phyloP scores from a whole-genome alignment of 805 yeast genomes.

The Candida tibetensis region DNA sequence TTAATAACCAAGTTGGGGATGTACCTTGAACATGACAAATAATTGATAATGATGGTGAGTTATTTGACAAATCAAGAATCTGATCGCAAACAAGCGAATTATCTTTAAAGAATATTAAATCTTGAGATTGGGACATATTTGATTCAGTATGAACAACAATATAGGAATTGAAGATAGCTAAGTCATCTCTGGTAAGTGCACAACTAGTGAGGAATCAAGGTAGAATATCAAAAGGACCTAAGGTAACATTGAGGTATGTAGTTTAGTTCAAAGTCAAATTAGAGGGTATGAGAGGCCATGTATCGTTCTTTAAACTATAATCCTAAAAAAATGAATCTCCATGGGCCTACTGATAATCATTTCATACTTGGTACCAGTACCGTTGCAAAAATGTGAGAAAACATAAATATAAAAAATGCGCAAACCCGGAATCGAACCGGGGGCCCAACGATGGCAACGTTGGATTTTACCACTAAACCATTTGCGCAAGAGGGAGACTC shows the following conservation, averaged over 20 bases:
- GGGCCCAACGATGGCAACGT: conserved; percentile 11
- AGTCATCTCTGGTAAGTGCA: not conserved
- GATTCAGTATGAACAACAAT: not conserved
- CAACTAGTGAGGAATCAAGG: too few species aligned
- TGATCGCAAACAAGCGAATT: conserved; percentile 41
- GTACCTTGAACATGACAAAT: conserved; percentile 47
- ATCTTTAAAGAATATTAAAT: conserved; percentile 51
- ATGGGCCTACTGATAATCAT: too few species aligned
- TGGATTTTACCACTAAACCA: conserved; percentile 10
- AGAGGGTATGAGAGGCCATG: too few species aligned
- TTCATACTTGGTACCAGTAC: too few species aligned
- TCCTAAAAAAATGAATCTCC: too few species aligned
- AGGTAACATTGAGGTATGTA: too few species aligned
- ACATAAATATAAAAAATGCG: conserved; percentile 7
- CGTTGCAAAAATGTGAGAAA: too few species aligned
- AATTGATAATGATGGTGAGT: conserved; percentile 19
- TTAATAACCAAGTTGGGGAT: conserved; percentile 61
- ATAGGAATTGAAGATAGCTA: not conserved
- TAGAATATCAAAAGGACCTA: too few species aligned
- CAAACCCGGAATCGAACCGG: conserved; percentile 11
- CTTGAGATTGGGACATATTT: conserved; percentile 40
- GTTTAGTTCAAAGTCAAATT: too few species aligned
- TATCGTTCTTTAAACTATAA: too few species aligned
- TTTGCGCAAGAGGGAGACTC: conserved; percentile 11
- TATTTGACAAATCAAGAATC: conserved; percentile 12